These are phyloP conservation scores for Penicillium goetzii DNA, from an alignment of 495 filamentous ascomycete genomes.

Conservation along the genomic window DNA sequence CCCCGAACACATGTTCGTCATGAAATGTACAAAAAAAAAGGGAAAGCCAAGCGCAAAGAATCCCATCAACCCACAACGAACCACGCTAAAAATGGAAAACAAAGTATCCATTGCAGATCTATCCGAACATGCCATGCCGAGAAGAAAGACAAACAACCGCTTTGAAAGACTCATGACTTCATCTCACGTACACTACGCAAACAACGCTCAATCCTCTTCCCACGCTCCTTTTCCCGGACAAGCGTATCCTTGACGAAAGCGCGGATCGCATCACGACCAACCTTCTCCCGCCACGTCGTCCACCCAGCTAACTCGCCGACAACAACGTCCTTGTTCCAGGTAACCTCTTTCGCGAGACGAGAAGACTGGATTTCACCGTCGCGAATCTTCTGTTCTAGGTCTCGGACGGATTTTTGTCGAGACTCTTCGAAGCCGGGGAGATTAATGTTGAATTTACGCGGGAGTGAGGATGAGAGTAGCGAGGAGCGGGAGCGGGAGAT, in stretches of 20 bases:
- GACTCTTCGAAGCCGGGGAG: slow-evolving; percentile 79
- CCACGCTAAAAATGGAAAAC: neutral
- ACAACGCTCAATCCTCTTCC: slow-evolving; percentile 77
- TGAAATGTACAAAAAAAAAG: slow-evolving; percentile 29
- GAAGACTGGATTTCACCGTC: slow-evolving; percentile 66
- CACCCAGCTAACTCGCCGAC: slow-evolving; percentile 90
- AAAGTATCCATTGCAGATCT: slow-evolving; percentile 18
- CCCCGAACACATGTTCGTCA: slow-evolving; percentile 24
- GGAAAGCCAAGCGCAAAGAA: neutral
- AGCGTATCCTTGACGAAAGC: slow-evolving; percentile 78
- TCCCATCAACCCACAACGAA: neutral
- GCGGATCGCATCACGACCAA: slow-evolving; percentile 72
- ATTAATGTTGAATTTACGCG: slow-evolving; percentile 55
- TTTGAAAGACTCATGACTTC: slow-evolving; percentile 20
- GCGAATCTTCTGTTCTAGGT: slow-evolving; percentile 73
- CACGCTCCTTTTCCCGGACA: slow-evolving; percentile 73
- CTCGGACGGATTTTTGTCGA: slow-evolving; percentile 75
- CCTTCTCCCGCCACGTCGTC: slow-evolving; percentile 82
- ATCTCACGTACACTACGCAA: slow-evolving; percentile 45
- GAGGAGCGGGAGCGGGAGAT: slow-evolving; percentile 77
- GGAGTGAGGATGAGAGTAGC: slow-evolving; percentile 54
- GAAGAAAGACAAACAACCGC: neutral
- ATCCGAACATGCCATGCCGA: slow-evolving; percentile 15
- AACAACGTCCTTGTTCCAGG: slow-evolving; percentile 92
- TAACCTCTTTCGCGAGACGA: slow-evolving; percentile 72